Evolutionary conservation across 2,329 filamentous ascomycete species (phyloP).

Genomic region (Gaeumannomyces tritici): DNA sequence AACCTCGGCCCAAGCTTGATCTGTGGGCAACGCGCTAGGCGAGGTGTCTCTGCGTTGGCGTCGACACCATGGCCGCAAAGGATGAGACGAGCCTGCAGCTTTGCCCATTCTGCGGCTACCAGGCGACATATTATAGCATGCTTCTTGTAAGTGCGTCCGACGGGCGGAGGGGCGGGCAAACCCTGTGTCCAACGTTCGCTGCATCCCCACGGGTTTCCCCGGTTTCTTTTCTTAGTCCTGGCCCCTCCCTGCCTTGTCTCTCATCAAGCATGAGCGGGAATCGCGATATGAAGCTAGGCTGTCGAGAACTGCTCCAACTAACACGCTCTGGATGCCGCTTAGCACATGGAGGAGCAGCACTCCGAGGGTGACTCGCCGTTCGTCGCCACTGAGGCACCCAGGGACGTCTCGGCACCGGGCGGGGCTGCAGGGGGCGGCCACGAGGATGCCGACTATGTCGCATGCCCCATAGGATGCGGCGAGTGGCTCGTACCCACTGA

Average conservation of each 20-base stretch:
- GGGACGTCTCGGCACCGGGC: constrained; percentile 8
- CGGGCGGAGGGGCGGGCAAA: neutral
- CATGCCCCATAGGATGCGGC: constrained; percentile 48
- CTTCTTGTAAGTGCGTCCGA: constrained; percentile 19
- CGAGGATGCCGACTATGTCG: constrained; percentile 30
- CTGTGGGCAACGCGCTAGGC: neutral
- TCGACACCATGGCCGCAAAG: neutral
- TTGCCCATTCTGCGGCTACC: constrained; percentile 30
- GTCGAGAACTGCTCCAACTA: neutral
- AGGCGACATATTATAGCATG: constrained; percentile 25
- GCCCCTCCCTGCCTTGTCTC: neutral
- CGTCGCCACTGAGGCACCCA: constrained; percentile 5
- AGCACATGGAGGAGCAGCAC: constrained; percentile 20
- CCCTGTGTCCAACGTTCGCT: neutral
- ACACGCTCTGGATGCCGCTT: neutral
- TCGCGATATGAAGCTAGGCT: neutral
- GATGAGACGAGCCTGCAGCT: constrained; percentile 7
- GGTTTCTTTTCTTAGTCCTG: neutral
- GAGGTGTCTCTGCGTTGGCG: neutral
- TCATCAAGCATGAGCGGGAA: neutral
- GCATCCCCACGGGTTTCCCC: neutral
- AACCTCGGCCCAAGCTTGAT: neutral
- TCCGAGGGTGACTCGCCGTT: constrained; percentile 6
- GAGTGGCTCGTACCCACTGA: constrained; percentile 44
- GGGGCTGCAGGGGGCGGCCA: constrained; percentile 11